Conservation (phyloP, 1,139 yeast species). For the Yarrowia galli region DNA sequence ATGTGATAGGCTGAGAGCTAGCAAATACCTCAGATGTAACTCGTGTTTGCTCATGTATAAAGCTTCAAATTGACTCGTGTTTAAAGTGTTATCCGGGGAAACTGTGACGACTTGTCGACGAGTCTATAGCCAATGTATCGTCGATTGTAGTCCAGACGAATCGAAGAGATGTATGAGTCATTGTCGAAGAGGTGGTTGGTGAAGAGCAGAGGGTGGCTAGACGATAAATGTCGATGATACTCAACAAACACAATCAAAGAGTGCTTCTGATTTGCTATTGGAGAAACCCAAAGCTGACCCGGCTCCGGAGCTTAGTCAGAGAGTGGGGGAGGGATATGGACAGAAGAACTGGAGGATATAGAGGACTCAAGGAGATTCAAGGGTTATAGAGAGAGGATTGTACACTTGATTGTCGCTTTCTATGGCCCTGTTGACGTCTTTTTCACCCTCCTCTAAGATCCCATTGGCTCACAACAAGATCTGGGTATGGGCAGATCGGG, state of each 20-base stretch:
- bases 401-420: neutral
- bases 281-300: constrained; percentile 8
- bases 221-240: neutral
- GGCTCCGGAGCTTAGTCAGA: constrained; percentile 1
- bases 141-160: neutral
- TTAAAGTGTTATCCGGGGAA: neutral
- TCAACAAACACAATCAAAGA: neutral
- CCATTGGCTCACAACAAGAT: neutral
- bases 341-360: neutral
- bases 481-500: neutral
- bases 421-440: neutral
- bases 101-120: no score
- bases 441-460: neutral
- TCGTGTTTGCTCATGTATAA: neutral
- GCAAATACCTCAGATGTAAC: neutral
- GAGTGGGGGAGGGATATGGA: no score
- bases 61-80: neutral
- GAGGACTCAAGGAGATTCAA: neutral
- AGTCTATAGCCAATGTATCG: neutral
- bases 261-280: neutral
- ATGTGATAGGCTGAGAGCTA: neutral
- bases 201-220: neutral
- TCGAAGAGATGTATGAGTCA: neutral
- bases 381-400: neutral
- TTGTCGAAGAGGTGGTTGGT: neutral